phyloP scores from a whole-genome alignment of 1,139 yeast species.

The Yamadazyma atlantica region DNA sequence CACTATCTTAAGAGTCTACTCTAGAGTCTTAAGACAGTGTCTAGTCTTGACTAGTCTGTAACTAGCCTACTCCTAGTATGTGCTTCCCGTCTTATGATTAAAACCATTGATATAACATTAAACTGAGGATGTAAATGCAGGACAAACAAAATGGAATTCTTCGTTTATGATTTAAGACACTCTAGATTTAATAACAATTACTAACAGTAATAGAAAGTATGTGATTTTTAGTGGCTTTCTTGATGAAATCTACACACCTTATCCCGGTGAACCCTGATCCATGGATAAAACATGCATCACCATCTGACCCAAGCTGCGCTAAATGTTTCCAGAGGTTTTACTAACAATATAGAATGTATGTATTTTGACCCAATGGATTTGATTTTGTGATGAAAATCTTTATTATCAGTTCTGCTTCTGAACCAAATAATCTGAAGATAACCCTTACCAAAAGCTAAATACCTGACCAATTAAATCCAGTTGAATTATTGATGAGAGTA shows the following conservation, averaged over 20 bases:
- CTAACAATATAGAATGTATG: no score
- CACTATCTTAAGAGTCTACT: no score
- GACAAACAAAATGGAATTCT: slow-evolving; percentile 61
- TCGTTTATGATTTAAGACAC: slow-evolving; percentile 54
- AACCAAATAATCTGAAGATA: slow-evolving; percentile 70
- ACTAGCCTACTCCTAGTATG: no score
- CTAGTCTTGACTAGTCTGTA: no score
- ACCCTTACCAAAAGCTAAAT: slow-evolving; percentile 44
- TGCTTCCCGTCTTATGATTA: slow-evolving; percentile 10
- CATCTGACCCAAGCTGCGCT: slow-evolving; percentile 56
- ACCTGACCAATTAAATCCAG: slow-evolving; percentile 7
- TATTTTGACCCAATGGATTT: no score
- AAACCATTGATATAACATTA: slow-evolving; percentile 16
- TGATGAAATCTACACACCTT: slow-evolving; percentile 46
- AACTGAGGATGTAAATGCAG: slow-evolving; percentile 69
- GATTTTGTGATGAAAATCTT: slow-evolving; percentile 57
- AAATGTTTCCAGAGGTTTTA: neutral
- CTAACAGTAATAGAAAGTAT: slow-evolving; percentile 14
- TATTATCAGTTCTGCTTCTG: slow-evolving; percentile 89
- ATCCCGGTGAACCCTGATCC: slow-evolving; percentile 69
- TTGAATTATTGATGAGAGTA: neutral
- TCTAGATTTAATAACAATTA: slow-evolving; percentile 1
- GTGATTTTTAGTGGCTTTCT: slow-evolving; percentile 14
- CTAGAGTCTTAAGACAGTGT: no score
- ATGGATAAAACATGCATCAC: slow-evolving; percentile 85